Evolutionary conservation across 768 basidiomycete species (phyloP).

Genomic region (Kwoniella dendrophila): DNA sequence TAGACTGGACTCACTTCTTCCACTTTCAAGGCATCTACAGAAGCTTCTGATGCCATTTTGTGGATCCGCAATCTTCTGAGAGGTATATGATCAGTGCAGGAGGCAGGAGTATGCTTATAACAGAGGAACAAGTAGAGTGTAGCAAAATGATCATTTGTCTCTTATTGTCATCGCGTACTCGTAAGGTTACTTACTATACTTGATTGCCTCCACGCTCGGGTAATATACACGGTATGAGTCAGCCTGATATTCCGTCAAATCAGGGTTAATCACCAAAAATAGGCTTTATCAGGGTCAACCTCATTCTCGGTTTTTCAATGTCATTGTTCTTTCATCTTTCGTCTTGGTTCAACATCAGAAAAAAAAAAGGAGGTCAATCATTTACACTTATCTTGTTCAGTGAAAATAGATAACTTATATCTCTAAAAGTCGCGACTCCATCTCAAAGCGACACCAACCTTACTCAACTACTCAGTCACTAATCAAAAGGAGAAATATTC

Average conservation of each 20-base stretch:
- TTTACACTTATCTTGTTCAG: too few species aligned
- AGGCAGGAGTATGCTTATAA: neutral
- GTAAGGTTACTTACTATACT: neutral
- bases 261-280: neutral
- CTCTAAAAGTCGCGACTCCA: neutral
- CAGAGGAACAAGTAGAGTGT: neutral
- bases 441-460: neutral
- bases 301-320: slow-evolving; percentile 8
- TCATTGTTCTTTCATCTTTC: slow-evolving; percentile 8
- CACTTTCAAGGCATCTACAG: slow-evolving; percentile 19
- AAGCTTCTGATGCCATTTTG: slow-evolving; percentile 19
- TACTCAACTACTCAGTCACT: neutral
- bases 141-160: neutral
- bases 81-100: neutral
- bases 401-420: too few species aligned
- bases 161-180: neutral
- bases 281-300: slow-evolving; percentile 7
- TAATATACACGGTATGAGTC: neutral
- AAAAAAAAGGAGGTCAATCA: neutral
- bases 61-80: neutral
- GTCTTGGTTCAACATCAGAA: neutral
- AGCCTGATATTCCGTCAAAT: slow-evolving; percentile 10
- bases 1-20: slow-evolving; percentile 22
- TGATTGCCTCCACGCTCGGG: slow-evolving; percentile 9
- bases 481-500: neutral